Evolutionary conservation across 139 green algal genomes (phyloP).

Genomic region (Trebouxia sp.): DNA sequence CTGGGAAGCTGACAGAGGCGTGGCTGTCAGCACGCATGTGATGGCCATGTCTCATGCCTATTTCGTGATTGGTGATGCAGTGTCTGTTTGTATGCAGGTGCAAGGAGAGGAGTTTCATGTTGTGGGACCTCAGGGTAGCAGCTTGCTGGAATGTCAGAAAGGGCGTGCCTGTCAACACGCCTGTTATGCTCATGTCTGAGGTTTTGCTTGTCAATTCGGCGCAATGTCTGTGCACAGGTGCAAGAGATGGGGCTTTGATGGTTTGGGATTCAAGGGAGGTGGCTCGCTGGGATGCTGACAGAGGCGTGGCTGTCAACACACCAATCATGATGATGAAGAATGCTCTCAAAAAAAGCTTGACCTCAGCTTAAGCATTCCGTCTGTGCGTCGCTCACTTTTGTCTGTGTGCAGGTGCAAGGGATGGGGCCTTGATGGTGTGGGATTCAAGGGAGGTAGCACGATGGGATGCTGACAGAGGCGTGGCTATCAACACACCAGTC

Average conservation of each 20-base stretch:
- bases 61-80: not conserved
- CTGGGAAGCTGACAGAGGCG: no score
- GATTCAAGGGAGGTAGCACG: constrained; percentile 44
- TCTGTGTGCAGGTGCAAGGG: constrained; percentile 53
- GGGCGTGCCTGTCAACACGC: no score
- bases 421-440: constrained; percentile 77
- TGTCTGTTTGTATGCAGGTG: constrained; percentile 34
- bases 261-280: no score
- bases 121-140: no score
- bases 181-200: constrained; percentile 7
- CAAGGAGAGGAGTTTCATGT: no score
- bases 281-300: no score
- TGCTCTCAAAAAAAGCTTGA: not conserved
- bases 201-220: not conserved
- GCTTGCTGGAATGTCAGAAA: no score
- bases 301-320: no score
- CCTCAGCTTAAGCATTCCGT: not conserved
- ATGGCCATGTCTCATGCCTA: not conserved
- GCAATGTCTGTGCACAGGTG: constrained; percentile 40
- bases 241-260: no score
- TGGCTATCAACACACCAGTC: not conserved
- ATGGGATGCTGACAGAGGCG: not conserved
- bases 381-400: not conserved
- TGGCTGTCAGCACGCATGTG: no score
- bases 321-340: not conserved